Evolutionary conservation across 768 basidiomycete species (phyloP).

Genomic region (Calvatia gigantea): DNA sequence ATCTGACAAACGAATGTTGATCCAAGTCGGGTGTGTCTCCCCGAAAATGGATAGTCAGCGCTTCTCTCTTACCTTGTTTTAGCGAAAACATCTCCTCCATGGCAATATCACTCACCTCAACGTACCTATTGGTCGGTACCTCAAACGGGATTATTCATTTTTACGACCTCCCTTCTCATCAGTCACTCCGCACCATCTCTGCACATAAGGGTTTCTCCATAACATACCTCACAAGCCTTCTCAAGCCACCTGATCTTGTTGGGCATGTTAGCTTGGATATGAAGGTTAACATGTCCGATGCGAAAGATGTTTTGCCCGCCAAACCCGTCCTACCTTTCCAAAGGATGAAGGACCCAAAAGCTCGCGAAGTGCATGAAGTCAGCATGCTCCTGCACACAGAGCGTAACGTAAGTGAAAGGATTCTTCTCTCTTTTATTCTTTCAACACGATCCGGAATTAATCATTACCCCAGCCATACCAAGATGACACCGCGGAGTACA

Average conservation of each 20-base stretch:
- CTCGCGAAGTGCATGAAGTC: constrained; percentile 69
- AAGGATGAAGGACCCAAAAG: constrained; percentile 62
- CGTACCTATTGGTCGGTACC: constrained; percentile 83
- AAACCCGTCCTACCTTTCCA: constrained; percentile 70
- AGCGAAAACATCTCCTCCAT: constrained; percentile 75
- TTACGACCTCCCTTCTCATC: constrained; percentile 89
- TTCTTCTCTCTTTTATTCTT: neutral
- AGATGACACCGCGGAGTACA: constrained; percentile 37
- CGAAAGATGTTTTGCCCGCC: constrained; percentile 61
- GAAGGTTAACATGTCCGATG: constrained; percentile 32
- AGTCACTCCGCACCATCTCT: constrained; percentile 78
- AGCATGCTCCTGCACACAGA: constrained; percentile 54
- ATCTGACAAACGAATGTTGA: constrained; percentile 53
- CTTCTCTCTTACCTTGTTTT: constrained; percentile 4
- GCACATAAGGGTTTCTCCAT: constrained; percentile 67
- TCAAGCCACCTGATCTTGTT: constrained; percentile 84
- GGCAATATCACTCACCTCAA: constrained; percentile 71
- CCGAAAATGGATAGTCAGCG: neutral
- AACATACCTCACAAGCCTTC: constrained; percentile 70
- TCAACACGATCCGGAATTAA: neutral
- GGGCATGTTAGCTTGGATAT: constrained; percentile 68
- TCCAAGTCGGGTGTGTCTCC: constrained; percentile 59
- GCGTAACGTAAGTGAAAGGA: constrained; percentile 37
- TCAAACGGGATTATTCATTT: constrained; percentile 66
- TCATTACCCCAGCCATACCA: constrained; percentile 21